Base-by-base conservation (phyloP, 208 protist genomes). In the Acanthamoeba castellanii region DNA sequence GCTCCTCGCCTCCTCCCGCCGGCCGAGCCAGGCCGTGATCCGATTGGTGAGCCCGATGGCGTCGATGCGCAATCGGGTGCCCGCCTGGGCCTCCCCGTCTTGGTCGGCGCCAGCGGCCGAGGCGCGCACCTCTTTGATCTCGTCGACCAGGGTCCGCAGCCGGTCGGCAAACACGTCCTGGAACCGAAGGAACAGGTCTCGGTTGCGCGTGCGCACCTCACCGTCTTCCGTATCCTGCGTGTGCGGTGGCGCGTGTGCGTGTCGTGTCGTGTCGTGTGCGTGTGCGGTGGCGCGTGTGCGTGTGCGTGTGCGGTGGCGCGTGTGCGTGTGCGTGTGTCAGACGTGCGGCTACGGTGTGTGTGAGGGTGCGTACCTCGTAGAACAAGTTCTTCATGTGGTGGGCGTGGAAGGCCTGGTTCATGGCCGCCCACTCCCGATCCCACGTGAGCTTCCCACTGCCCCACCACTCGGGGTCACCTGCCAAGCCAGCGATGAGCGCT, bases 391-490 rank as follows among this genome's bases (percentile, higher is more conserved):
- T 50, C 22, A 85, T 34, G 30, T 85, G 22, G 76, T 85, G 14
- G 8, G 76, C 14, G 47, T 85, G 34, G 76, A 85, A 85, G 76
- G 55, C 11, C 42, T 85, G 27, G 20, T 57, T 47, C 76, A 85
- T 85, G 34, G 76, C 37, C 47, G 27, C 76, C 76, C 76, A 85
- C 45, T 85, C 76, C 14, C 76, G 34, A 30, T 85, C 76, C 76
- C 76, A 85, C 16, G 76, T 85, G 27, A 85, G 34, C 47, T 85
- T 85, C 0, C 76, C 76, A 42, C 25, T 34, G 45, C 76, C 42
- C 76, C 76, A 85, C 76, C 76, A 85, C 20, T 85, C 76, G 25
- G 76, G 76, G 30, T 85, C 76, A 37, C 76, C 76, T 82, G 72
- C 61, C 61, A 27, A 50, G 8, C 64, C 64, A 8, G 64, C n/a